A percentile compares a stretch with the other conserved stretches of the same genome.
These are phyloP conservation scores for Posidonia australis DNA, from an alignment of 106 monocot species.

Conservation along the genomic window DNA sequence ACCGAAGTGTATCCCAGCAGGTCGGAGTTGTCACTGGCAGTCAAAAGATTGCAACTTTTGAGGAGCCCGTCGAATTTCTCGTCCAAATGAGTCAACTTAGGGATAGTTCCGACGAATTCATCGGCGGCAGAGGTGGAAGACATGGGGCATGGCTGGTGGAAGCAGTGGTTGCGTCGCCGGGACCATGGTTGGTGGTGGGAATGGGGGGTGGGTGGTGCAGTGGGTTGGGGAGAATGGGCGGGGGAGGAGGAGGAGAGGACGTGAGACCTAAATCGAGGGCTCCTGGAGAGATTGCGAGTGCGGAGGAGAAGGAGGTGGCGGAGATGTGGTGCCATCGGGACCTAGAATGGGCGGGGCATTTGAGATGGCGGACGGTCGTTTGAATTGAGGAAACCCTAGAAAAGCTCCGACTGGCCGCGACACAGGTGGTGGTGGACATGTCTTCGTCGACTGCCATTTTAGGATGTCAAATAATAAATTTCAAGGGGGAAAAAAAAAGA, in stretches of 20 bases:
- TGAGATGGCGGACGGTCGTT: no score
- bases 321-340: background rate
- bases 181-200: no score
- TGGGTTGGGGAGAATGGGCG: background rate
- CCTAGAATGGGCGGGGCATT: no score
- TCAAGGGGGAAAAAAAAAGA: no score
- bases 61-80: background rate
- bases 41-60: background rate
- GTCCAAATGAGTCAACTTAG: background rate
- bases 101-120: background rate
- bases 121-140: background rate
- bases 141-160: background rate
- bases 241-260: background rate
- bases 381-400: no score
- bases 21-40: background rate
- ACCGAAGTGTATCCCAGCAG: background rate
- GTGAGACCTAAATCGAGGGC: background rate
- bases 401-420: no score
- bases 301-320: background rate
- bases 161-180: background rate
- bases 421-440: no score
- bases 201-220: background rate
- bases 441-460: no score
- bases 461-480: no score
- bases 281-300: background rate